Percentiles rank a stretch among this genome's conserved stretches.
Conservation (phyloP, 1,284 basidiomycete genomes). For the Golubevia pallescens region DNA sequence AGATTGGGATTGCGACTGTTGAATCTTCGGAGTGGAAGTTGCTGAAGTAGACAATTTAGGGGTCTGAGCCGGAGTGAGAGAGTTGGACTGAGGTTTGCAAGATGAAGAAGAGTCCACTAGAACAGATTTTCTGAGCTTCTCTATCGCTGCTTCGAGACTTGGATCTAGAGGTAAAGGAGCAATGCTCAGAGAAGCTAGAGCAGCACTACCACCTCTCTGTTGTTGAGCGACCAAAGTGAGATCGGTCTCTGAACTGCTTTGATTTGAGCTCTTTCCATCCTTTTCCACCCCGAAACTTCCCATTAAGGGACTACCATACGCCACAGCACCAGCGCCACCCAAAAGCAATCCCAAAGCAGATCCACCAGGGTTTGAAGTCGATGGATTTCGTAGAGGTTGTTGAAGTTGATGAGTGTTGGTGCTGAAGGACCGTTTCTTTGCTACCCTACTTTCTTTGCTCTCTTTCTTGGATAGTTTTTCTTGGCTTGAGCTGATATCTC, state of each 20-base stretch:
- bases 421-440: background rate
- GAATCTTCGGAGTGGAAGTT: background rate
- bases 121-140: background rate
- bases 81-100: background rate
- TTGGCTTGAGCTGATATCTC: no score
- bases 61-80: no score
- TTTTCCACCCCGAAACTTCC: background rate
- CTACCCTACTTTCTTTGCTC: background rate
- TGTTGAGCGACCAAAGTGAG: background rate
- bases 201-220: background rate
- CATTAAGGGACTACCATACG: background rate
- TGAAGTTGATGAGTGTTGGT: background rate
- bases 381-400: no score
- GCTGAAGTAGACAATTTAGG: no score
- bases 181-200: background rate
- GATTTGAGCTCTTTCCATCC: background rate
- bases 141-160: background rate
- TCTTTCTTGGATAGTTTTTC: background rate
- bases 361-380: background rate
- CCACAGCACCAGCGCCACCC: background rate
- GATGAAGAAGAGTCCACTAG: background rate
- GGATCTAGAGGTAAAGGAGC: background rate
- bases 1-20: background rate
- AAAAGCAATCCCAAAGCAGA: background rate
- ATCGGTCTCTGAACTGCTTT: background rate